Evolutionary conservation across 257 asterid genomes (phyloP), one percentile per base, ranked within the genome.

Genomic region (Solanum piurae): DNA sequence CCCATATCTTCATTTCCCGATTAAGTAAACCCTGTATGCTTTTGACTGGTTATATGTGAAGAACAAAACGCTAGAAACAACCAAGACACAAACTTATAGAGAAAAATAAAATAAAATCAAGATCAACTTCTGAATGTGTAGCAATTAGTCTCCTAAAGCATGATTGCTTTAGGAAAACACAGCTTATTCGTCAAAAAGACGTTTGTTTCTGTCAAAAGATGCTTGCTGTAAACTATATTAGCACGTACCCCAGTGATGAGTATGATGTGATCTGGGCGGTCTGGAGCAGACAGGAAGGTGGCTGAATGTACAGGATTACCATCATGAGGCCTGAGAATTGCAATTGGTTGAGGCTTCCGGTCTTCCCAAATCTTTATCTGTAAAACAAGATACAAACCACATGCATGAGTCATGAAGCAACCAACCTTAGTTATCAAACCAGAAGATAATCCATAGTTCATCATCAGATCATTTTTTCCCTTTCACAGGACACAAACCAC

Each of bases 321-420:
- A 85, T 94, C 99, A 90, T 96, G 95, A 77, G 99, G 99, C 92
- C 93, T 94, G 88, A 96, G 92, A 88, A 97, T 97, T 75, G 99
- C 99, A 90, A 94, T 94, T 29, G 99, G 99, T 27, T 23, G 88
- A 38, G 92, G 88, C 87, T 96, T 96, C 68, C 98, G 93, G 87
- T 96, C 99, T 85, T 95, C 99, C 99, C 99, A 97, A 86, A 97
- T 93, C 91, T 96, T 97, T 77, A 97, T 93, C 99, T 97, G 99
- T 91, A 89, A 86, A 83, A 8, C 76, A 84, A 16, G 33, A 77
- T 46, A 40, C 11, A 40, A 29, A 12, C 60, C 73, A 31, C 37
- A 87, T 10, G 68, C n/a, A 58, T 13, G 8, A 77, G 62, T 77
- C 37, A 77, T 44, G 64, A 58, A 79, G 40, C 42, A 80, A 46